Evolutionary conservation across 768 basidiomycete genomes (phyloP), one percentile per base, ranked within the genome.

Genomic region (Mycena indigotica): DNA sequence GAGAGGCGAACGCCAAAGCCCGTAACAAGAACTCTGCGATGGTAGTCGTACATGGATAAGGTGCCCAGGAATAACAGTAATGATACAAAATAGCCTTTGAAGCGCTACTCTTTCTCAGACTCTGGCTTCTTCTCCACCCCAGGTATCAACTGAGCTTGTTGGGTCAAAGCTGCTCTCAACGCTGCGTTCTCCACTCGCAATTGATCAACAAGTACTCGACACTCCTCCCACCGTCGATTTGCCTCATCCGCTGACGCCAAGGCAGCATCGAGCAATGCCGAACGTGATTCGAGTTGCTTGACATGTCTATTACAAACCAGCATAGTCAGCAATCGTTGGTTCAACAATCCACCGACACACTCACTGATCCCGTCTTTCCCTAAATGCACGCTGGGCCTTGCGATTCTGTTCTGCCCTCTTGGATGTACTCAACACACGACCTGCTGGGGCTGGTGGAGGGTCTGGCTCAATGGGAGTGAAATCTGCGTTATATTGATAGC

Each of bases 351-450:
- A n/a, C n/a, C n/a, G n/a, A n/a, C n/a, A n/a, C 29, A 82, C 89
- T 73, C 50, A 93, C 92, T 90, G 87, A 75, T 97, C 94, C 66
- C 94, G 78, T 28, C 94, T 84, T 70, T 95, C 91, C 58, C 94
- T 77, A 72, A 95, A 97, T 1, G 93, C 93, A 39, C 93, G 82
- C 74, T 97, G 94, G 0, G 94, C 94, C 72, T 94, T 95, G 65
- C 94, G 82, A 71, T 97, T 97, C 76, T 97, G 94, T 67, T 95
- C 94, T 40, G 94, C 94, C 10, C 94, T 84, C 69, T 94, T 95
- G 69, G 86, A 89, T 67, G 81, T 84, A 71, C 88, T 91, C 50
- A 94, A 77, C 12, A 84, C 73, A 46, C 91, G 78, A 24, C 80
- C 80, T 19, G 73, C 71, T 41, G 65, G 61, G 35, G 73, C 55